Percentiles rank a stretch among this genome's conserved stretches.
These are phyloP conservation scores for Penicillium sp. DNA, from an alignment of 2,329 filamentous ascomycete genomes.

Conservation along the genomic window DNA sequence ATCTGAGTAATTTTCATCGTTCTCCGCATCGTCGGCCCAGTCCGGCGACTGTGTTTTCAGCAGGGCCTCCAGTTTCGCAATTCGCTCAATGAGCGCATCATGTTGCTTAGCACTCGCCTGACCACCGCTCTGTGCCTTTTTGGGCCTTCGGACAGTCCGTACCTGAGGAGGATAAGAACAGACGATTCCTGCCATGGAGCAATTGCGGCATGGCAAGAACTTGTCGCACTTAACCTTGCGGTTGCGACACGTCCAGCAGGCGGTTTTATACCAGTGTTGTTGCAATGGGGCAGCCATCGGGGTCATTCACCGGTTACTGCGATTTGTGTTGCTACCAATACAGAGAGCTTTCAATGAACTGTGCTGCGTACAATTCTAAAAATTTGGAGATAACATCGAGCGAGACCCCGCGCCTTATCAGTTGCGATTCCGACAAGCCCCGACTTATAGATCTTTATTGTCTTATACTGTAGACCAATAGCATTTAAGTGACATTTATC, in stretches of 20 bases:
- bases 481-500: not conserved
- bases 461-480: not conserved
- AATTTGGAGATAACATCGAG: not conserved
- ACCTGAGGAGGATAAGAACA: not conserved
- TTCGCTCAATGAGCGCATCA: not conserved
- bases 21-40: not conserved
- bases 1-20: no score
- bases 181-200: not conserved
- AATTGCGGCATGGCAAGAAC: not conserved
- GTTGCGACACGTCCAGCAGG: not conserved
- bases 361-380: not conserved
- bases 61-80: not conserved
- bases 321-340: not conserved
- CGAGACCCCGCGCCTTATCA: not conserved
- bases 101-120: not conserved
- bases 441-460: not conserved
- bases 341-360: not conserved
- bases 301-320: not conserved
- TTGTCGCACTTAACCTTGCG: not conserved
- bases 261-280: not conserved
- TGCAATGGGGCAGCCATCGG: not conserved
- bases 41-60: not conserved
- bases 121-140: not conserved
- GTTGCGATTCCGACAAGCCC: not conserved
- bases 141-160: not conserved